Percentiles rank a stretch among this genome's conserved stretches.
phyloP scores from a whole-genome alignment of 139 green algal genomes.

The Picochlorum sp. region DNA sequence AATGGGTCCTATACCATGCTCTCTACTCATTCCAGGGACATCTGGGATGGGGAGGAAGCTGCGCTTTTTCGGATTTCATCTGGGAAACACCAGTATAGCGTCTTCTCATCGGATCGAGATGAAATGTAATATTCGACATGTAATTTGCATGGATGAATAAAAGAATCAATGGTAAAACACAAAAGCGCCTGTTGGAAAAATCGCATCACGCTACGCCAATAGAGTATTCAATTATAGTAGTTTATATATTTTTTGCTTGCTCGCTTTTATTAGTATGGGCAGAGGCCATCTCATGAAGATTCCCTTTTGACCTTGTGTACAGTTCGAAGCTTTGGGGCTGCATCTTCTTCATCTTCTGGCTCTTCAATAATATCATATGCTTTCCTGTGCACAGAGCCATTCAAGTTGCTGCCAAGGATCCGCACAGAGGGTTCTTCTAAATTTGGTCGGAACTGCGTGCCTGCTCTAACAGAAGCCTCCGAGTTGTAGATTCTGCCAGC shows the following conservation, averaged over 20 bases:
- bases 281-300: too few relatives aligned
- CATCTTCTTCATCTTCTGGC: slow-evolving; percentile 1
- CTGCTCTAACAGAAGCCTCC: slow-evolving; percentile 13
- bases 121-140: too few relatives aligned
- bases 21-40: not conserved
- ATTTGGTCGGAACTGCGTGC: not conserved
- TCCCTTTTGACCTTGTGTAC: too few relatives aligned
- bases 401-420: slow-evolving; percentile 6
- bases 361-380: not conserved
- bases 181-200: too few relatives aligned
- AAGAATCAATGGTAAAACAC: too few relatives aligned
- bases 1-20: slow-evolving; percentile 1
- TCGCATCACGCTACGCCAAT: too few relatives aligned
- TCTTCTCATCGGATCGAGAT: too few relatives aligned
- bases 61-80: not conserved
- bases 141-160: too few relatives aligned
- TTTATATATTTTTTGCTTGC: too few relatives aligned
- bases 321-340: not conserved
- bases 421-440: slow-evolving; percentile 9
- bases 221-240: too few relatives aligned
- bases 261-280: too few relatives aligned
- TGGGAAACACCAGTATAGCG: too few relatives aligned
- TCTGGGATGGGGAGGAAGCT: slow-evolving; percentile 5
- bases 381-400: slow-evolving; percentile 13
- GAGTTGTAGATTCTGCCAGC: slow-evolving; percentile 11